Evolutionary conservation across 2,329 filamentous ascomycete genomes (phyloP), one percentile per base, ranked within the genome.

Genomic region (Fusarium keratoplasticum): DNA sequence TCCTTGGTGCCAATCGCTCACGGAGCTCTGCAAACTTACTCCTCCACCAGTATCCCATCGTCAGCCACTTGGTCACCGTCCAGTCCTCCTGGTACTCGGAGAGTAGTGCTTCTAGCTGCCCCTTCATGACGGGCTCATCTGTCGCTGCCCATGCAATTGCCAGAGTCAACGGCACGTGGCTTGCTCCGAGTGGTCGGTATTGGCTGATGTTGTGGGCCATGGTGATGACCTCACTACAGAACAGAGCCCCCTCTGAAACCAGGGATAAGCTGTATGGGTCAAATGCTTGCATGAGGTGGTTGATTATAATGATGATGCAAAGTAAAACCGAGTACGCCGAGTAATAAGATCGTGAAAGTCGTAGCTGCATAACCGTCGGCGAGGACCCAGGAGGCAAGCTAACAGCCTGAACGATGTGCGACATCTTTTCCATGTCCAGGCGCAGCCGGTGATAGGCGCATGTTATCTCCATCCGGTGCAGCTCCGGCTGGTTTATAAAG

Each of bases 271-370:
- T 75, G 20, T 67, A 65, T 0, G 74, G 75, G 4, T 77, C 70
- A 1, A 76, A 77, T 0, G 72, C 70, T 10, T 76, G 74, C 62
- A 77, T 75, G 0, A 77, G 18, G 8, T 73, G 64, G 9, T 70
- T 66, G n/a, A 74, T 54, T 4, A 74, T 67, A 0, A 75, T 36
- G 0, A 67, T 33, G 1, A 77, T 36, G 0, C 66, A 57, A 2
- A 75, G 42, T 20, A 73, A 57, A 0, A 76, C 66, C 0, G 67
- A 69, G 22, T 74, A 76, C 2, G 70, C 70, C 4, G 74, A 67
- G 40, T 77, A 57, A 25, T 69, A 74, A 0, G 68, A 57, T 2
- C 66, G 62, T 0, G 65, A 65, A 1, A 76, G 29, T 0, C 71
- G 70, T 0, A 76, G 64, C 36, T 75, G 62, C 70, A 64, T 63